Conservation (phyloP, 257 asterid genomes). For the Solanum stenotomum region DNA sequence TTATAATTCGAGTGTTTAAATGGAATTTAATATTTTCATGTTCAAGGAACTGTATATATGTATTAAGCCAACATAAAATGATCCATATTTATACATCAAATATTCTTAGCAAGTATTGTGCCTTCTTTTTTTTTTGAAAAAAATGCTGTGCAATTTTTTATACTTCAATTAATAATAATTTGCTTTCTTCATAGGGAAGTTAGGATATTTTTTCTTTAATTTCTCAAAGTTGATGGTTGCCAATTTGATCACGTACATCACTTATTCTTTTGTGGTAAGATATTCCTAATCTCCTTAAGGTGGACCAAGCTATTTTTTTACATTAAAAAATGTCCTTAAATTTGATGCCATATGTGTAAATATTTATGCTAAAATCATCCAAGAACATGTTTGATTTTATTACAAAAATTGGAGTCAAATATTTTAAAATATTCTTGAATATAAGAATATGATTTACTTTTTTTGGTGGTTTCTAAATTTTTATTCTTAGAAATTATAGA, state of each 20-base stretch:
- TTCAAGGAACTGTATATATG: too few species aligned
- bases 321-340: background rate
- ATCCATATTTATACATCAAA: background rate
- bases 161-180: background rate
- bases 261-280: background rate
- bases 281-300: background rate
- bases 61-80: background rate
- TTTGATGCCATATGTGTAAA: background rate
- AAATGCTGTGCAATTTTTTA: background rate
- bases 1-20: background rate
- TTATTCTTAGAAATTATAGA: background rate
- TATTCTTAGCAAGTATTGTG: background rate
- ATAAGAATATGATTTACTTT: background rate
- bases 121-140: background rate
- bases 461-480: background rate
- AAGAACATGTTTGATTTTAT: too few species aligned
- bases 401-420: background rate
- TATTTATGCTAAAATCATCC: background rate
- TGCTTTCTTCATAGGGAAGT: background rate
- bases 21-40: background rate
- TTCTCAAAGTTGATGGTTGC: background rate
- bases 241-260: background rate
- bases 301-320: background rate
- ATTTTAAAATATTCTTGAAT: background rate
- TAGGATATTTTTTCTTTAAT: background rate